A percentile compares a stretch with the other conserved stretches of the same genome.
These are phyloP conservation scores for Dioscorea dumetorum DNA, from an alignment of 106 monocot species.

Conservation along the genomic window DNA sequence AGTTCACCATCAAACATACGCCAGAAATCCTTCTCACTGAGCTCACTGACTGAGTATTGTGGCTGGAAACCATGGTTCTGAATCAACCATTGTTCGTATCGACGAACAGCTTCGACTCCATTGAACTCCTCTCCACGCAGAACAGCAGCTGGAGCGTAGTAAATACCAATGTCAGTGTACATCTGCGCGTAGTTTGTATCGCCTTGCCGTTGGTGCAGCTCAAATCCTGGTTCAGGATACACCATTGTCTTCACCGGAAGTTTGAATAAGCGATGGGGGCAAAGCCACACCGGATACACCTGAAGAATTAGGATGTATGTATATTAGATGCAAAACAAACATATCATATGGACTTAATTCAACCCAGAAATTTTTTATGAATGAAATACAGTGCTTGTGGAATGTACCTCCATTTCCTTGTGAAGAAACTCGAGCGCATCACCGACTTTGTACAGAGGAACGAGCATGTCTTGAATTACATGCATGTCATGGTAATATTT, in stretches of 20 bases:
- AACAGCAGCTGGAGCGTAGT: constrained; percentile 39
- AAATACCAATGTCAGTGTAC: constrained; percentile 49
- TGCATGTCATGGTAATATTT: constrained; percentile 14
- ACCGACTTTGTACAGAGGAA: neutral
- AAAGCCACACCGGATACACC: constrained; percentile 56
- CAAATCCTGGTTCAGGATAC: constrained; percentile 40
- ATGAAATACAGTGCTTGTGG: neutral
- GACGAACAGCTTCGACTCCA: constrained; percentile 27
- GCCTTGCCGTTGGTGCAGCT: constrained; percentile 36
- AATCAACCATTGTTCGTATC: constrained; percentile 42
- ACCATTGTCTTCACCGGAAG: constrained; percentile 44
- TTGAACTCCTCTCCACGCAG: constrained; percentile 43
- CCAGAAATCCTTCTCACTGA: constrained; percentile 68
- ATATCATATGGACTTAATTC: too few species aligned
- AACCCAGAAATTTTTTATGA: too few species aligned
- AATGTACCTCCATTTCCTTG: constrained; percentile 33
- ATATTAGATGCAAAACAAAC: too few species aligned
- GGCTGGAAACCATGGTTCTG: constrained; percentile 45
- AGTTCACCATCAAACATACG: constrained; percentile 46
- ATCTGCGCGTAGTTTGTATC: constrained; percentile 52
- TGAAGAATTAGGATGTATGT: constrained; percentile 4
- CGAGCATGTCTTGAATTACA: constrained; percentile 8
- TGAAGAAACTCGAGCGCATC: neutral
- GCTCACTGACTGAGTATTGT: constrained; percentile 50
- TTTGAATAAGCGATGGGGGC: constrained; percentile 50